Conservation (phyloP, 73 alveolate species). For the Tetrahymena elliotti region DNA sequence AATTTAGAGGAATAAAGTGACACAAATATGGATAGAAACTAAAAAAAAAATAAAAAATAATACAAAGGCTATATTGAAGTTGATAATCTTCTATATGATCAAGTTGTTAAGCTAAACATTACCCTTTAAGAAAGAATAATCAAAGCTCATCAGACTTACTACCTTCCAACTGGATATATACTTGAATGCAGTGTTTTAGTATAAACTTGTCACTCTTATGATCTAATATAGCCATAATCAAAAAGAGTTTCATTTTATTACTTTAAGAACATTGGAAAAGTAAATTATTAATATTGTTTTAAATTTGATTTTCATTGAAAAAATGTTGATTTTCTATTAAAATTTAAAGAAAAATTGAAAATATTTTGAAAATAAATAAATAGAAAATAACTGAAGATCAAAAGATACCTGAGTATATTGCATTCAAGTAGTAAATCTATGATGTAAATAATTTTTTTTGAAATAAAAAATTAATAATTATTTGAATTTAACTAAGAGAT, state of each 20-base stretch:
- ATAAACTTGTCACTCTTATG: background rate
- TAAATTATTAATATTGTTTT: background rate
- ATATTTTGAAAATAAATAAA: too few relatives aligned
- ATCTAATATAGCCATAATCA: background rate
- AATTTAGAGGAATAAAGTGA: background rate
- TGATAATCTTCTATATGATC: background rate
- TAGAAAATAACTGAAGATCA: background rate
- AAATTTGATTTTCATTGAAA: background rate
- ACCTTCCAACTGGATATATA: background rate
- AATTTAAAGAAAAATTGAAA: too few relatives aligned
- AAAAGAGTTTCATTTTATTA: background rate
- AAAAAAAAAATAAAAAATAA: background rate
- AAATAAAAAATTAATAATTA: background rate
- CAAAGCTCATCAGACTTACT: background rate
- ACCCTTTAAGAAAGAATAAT: background rate
- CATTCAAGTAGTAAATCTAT: background rate
- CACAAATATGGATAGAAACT: background rate
- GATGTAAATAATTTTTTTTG: background rate
- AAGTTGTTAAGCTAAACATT: background rate
- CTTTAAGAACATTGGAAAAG: background rate
- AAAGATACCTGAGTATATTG: background rate
- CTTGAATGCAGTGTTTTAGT: background rate
- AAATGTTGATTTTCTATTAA: too few relatives aligned
- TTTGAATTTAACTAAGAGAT: background rate
- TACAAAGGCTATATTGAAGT: background rate